Percentiles rank a stretch among this genome's conserved stretches.
These are phyloP conservation scores for Lactarius tabidus DNA, from an alignment of 768 basidiomycete species.

Conservation along the genomic window DNA sequence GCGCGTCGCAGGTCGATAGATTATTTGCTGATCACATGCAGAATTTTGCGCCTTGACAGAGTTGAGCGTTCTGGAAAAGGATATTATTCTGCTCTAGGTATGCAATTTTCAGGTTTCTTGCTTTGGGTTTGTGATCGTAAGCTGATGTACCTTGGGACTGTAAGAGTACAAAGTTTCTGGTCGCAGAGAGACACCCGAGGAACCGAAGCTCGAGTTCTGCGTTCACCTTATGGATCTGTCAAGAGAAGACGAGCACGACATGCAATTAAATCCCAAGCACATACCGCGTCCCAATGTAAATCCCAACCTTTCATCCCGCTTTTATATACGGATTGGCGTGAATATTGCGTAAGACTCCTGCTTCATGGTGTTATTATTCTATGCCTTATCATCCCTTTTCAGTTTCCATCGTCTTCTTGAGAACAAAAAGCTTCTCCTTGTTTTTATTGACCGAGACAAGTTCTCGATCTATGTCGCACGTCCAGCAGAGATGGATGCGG, in stretches of 20 bases:
- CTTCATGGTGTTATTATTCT: not conserved
- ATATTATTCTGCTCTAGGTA: not conserved
- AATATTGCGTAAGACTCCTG: conserved; percentile 2
- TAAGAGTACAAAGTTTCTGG: conserved; percentile 4
- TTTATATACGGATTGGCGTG: not conserved
- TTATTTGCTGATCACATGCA: not conserved
- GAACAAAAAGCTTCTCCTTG: not conserved
- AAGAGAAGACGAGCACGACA: conserved; percentile 3
- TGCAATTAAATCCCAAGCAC: conserved; percentile 3
- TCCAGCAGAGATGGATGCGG: not conserved
- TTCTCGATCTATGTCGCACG: not conserved
- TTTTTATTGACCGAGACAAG: not conserved
- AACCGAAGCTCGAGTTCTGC: not conserved
- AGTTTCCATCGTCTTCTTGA: conserved; percentile 9
- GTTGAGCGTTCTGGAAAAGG: not conserved
- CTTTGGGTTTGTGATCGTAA: not conserved
- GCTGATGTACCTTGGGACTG: not conserved
- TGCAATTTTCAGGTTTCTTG: not conserved
- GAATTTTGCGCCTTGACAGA: not conserved
- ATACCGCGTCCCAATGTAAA: conserved; percentile 10
- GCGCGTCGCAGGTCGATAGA: no score
- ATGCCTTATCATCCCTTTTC: not conserved
- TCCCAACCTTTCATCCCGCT: not conserved
- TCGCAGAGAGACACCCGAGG: not conserved
- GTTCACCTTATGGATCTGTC: not conserved